A percentile compares a stretch with the other conserved stretches of the same genome.
Evolutionary conservation across 768 basidiomycete genomes (phyloP).

Genomic region (Hericium coralloides): DNA sequence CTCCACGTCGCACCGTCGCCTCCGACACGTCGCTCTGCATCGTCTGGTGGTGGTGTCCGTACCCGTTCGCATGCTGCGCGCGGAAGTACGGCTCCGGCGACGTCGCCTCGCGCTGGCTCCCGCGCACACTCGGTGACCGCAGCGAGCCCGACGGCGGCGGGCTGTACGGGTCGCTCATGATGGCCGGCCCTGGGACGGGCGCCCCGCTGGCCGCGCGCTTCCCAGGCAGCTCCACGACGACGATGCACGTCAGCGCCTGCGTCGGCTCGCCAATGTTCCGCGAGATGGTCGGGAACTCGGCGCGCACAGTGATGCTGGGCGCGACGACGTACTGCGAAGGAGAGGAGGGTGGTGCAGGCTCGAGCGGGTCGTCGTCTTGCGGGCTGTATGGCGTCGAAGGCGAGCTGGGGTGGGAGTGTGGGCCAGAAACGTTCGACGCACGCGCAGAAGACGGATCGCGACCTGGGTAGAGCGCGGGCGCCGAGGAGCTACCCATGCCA

Average conservation of each 20-base stretch:
- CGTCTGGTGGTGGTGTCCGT: background rate
- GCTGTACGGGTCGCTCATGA: slow-evolving; percentile 35
- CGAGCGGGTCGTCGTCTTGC: slow-evolving; percentile 80
- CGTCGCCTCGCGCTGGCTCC: background rate
- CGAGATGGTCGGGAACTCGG: slow-evolving; percentile 81
- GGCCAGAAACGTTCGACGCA: slow-evolving; percentile 22
- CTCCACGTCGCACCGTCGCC: slow-evolving; percentile 16
- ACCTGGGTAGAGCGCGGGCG: slow-evolving; percentile 56
- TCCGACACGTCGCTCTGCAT: slow-evolving; percentile 17
- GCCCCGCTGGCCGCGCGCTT: slow-evolving; percentile 37
- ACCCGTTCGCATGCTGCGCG: slow-evolving; percentile 2
- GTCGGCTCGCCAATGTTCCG: slow-evolving; percentile 51
- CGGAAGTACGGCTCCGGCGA: background rate
- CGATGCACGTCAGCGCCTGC: slow-evolving; percentile 88
- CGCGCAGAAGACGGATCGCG: slow-evolving; percentile 45
- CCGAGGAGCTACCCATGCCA: slow-evolving; percentile 66
- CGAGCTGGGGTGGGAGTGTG: background rate
- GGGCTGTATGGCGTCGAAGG: slow-evolving; percentile 40
- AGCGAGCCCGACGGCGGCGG: background rate
- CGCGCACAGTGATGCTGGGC: slow-evolving; percentile 87
- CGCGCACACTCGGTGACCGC: background rate
- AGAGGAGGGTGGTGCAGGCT: slow-evolving; percentile 41
- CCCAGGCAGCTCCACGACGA: slow-evolving; percentile 86
- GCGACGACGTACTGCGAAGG: slow-evolving; percentile 67
- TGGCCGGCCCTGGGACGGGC: slow-evolving; percentile 21